A percentile compares a stretch with the other conserved stretches of the same genome.
Conservation (phyloP, 2,329 filamentous ascomycete species). For the Pseudocercospora musae region DNA sequence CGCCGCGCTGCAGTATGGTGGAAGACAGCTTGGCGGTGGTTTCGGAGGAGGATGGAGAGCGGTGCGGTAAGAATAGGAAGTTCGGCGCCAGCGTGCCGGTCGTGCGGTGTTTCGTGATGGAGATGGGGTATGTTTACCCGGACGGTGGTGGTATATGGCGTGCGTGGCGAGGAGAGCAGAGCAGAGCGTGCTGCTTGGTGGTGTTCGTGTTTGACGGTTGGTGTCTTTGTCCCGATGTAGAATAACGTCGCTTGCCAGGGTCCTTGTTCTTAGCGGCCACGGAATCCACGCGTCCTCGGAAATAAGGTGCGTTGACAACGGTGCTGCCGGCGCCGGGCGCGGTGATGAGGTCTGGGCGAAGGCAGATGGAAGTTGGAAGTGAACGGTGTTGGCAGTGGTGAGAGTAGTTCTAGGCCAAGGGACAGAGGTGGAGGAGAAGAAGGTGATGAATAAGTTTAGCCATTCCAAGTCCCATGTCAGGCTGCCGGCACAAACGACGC, state of each 20-base stretch:
- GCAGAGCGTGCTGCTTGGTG: background rate
- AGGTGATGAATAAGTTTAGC: background rate
- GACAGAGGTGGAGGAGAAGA: background rate
- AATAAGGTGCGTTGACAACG: background rate
- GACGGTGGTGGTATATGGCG: background rate
- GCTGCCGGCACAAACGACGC: background rate
- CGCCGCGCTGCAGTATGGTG: constrained; percentile 80
- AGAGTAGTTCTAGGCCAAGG: background rate
- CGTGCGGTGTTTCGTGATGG: constrained; percentile 1
- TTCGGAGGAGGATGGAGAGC: constrained; percentile 27
- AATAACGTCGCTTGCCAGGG: background rate
- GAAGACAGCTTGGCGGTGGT: constrained; percentile 97
- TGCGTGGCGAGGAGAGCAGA: background rate
- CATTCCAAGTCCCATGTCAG: background rate
- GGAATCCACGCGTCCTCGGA: background rate
- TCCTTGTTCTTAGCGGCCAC: background rate
- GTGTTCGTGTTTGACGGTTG: background rate
- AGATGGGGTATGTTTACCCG: background rate
- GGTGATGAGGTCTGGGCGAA: background rate
- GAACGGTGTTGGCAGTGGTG: background rate
- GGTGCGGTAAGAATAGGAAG: constrained; percentile 30
- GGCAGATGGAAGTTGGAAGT: background rate
- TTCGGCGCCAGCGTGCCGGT: constrained; percentile 26
- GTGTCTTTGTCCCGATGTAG: background rate
- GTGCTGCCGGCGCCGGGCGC: background rate